phyloP scores from a whole-genome alignment of 2,329 filamentous ascomycete genomes.

The Didymella sp. region DNA sequence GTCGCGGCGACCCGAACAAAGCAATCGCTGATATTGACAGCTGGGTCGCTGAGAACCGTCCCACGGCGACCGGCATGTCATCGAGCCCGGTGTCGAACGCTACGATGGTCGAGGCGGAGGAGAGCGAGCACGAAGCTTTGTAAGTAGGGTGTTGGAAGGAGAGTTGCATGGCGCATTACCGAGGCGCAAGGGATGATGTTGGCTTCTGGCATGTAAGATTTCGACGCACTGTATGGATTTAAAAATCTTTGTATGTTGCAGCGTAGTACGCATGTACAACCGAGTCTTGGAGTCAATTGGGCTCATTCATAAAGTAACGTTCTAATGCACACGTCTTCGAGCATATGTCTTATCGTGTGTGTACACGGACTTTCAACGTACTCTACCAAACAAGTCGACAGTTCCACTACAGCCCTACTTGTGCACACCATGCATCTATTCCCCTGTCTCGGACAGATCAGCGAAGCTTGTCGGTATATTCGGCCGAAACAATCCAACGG shows the following conservation, averaged over 20 bases:
- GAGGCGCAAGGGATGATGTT: not conserved
- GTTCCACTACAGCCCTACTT: not conserved
- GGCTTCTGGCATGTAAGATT: not conserved
- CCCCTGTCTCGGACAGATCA: slow-evolving; percentile 1
- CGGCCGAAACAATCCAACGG: slow-evolving; percentile 9
- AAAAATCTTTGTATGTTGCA: no score
- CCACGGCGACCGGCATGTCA: not conserved
- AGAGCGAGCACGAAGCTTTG: slow-evolving; percentile 6
- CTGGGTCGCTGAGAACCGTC: slow-evolving; percentile 30
- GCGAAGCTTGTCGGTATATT: slow-evolving; percentile 5
- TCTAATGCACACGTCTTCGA: not conserved
- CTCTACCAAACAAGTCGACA: no score
- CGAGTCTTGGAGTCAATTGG: no score
- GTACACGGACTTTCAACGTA: no score
- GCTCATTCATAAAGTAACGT: not conserved
- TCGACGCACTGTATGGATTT: not conserved
- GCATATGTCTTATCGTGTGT: no score
- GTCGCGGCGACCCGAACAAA: slow-evolving; percentile 35
- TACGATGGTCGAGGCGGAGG: slow-evolving; percentile 16
- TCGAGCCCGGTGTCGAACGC: slow-evolving; percentile 14
- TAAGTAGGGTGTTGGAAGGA: not conserved
- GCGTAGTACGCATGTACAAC: no score
- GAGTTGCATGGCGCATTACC: not conserved
- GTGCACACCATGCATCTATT: not conserved
- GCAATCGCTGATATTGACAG: slow-evolving; percentile 29